phyloP scores from a whole-genome alignment of 1,284 basidiomycete genomes.

The Golubevia pallescens region DNA sequence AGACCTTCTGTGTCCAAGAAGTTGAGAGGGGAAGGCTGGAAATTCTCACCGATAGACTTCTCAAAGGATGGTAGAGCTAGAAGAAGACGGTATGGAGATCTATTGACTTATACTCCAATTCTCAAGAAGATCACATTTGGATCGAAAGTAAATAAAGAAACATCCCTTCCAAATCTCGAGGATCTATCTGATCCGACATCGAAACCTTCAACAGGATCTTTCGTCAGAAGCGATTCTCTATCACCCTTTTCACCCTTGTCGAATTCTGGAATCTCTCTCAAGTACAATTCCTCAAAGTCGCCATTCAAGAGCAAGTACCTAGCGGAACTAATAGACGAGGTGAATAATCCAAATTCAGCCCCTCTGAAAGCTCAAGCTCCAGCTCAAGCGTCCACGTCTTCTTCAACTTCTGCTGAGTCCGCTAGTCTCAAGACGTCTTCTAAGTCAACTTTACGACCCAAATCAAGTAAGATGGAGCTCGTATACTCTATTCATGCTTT shows the following conservation, averaged over 20 bases:
- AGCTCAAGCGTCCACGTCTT: no score
- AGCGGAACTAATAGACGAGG: neutral
- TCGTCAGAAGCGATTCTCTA: neutral
- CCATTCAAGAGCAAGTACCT: neutral
- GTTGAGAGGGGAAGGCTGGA: neutral
- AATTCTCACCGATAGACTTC: neutral
- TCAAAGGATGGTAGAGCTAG: no score
- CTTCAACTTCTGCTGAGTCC: no score
- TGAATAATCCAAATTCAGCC: neutral
- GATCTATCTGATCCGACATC: neutral
- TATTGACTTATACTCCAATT: neutral
- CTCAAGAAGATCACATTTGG: neutral
- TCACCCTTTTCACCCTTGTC: neutral
- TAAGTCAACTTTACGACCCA: no score
- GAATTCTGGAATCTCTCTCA: neutral
- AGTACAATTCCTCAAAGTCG: neutral
- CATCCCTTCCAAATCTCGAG: neutral
- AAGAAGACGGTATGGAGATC: no score
- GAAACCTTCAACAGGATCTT: neutral
- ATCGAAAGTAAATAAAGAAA: neutral
- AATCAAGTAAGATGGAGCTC: no score
- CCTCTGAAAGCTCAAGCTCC: no score
- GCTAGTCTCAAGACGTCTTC: no score
- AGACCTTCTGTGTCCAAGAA: neutral
- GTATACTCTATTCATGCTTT: no score